Evolutionary conservation across 805 yeast species (phyloP), one percentile per base, ranked within the genome.

Genomic region (Candida morakotiae): DNA sequence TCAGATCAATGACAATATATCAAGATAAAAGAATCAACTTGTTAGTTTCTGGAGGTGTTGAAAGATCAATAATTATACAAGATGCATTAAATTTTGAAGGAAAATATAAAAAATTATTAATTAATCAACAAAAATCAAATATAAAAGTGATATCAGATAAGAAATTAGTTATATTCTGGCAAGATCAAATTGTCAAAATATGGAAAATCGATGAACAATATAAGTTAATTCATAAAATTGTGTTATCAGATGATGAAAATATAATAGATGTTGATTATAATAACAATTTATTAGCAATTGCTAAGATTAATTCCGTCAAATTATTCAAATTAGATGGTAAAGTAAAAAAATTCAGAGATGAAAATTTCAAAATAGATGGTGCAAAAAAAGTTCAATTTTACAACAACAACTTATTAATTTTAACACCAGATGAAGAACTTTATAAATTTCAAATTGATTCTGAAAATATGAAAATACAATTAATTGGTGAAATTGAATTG

Each of bases 1-100:
- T 89, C 26, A 79, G 96, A 53, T 67, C 93, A 1, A 75, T 89
- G 73, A 62, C 81, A 1, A 64, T 81, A 3, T 84, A 69, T 49
- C 89, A 85, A 56, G 64, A 91, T 26, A 80, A 75, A 49, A 80
- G 79, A 30, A 69, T 78, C 35, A 80, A 79, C 51, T 71, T 83
- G 41, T 66, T 91, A 37, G 79, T 84, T 2, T 81, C 89, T 47
- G 95, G 93, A 33, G 95, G 95, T 49, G 86, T 83, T 15, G 95
- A 86, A 52, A 74, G 82, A 53, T 69, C 78, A 15, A 61, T 87
- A 35, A 82, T 80, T 3, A 71, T 81, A 17, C 83, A 78, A 52
- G 77, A 93, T 1, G 61, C 81, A 19, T 70, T 71, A 20, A 71
- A 79, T 39, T 91, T 93, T 56, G 83, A 78, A 49, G 87, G 89